Evolutionary conservation across 2,329 filamentous ascomycete species (phyloP).

Genomic region (Neonectria sp.): DNA sequence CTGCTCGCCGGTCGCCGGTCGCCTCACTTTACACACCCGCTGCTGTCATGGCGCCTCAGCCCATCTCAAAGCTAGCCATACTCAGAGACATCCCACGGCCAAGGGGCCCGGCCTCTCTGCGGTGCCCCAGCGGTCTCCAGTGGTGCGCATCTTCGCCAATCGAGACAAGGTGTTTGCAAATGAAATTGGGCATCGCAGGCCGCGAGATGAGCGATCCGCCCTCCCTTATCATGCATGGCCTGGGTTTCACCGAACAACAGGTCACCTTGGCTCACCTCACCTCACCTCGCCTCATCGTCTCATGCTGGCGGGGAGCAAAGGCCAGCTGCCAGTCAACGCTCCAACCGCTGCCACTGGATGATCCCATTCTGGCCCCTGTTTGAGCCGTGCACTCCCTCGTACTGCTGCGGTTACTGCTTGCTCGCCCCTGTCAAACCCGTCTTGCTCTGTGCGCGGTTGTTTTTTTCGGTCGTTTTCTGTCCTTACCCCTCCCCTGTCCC

Average conservation of each 20-base stretch:
- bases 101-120: conserved; percentile 5
- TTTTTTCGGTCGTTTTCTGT: background rate
- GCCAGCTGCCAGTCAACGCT: conserved; percentile 18
- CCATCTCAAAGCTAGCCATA: conserved; percentile 4
- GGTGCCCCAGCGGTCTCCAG: conserved; percentile 2
- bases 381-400: conserved; percentile 17
- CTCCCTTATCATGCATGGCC: conserved; percentile 36
- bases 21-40: conserved; percentile 11
- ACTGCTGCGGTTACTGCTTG: conserved; percentile 2
- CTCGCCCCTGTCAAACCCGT: background rate
- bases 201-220: conserved; percentile 37
- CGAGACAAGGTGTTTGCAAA: conserved; percentile 41
- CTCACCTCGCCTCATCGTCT: conserved; percentile 37
- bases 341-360: conserved; percentile 32
- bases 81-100: conserved; percentile 13
- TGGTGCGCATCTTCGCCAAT: conserved; percentile 39
- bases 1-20: background rate
- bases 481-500: conserved; percentile 36
- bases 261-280: conserved; percentile 38
- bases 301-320: conserved; percentile 12
- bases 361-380: conserved; percentile 39
- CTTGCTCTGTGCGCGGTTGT: conserved; percentile 7
- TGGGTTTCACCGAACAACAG: conserved; percentile 41
- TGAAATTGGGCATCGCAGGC: conserved; percentile 33
- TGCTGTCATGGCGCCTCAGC: conserved; percentile 14